Evolutionary conservation across 352 stramenopile genomes (phyloP).

Genomic region (Saprolegnia parasitica): DNA sequence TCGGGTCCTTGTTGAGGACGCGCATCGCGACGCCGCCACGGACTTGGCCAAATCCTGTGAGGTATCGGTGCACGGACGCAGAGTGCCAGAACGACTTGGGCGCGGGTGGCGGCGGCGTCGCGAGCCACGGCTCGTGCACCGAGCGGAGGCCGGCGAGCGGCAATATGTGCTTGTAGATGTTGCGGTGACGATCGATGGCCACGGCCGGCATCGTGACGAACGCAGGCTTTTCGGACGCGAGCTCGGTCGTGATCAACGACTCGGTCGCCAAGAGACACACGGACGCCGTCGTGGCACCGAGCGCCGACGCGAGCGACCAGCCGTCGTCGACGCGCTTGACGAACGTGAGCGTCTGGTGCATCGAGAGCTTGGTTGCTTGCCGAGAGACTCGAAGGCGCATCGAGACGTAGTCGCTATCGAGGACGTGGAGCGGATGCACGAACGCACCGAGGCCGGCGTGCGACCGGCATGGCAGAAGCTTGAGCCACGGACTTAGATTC

Average conservation of each 20-base stretch:
- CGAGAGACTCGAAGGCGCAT: conserved; percentile 1
- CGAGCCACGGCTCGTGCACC: conserved; percentile 27
- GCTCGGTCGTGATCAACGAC: conserved; percentile 6
- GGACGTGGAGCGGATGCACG: conserved; percentile 62
- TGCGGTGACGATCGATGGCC: background rate
- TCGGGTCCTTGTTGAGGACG: conserved; percentile 51
- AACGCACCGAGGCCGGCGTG: conserved; percentile 57
- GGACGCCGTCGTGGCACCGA: background rate
- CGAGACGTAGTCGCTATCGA: conserved; percentile 32
- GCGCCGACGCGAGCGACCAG: conserved; percentile 9
- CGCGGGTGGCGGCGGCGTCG: background rate
- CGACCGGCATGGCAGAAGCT: conserved; percentile 75
- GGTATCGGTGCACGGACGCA: conserved; percentile 63
- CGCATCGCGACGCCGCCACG: conserved; percentile 64
- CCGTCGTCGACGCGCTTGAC: conserved; percentile 13
- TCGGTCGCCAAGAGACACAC: conserved; percentile 3
- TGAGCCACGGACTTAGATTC: conserved; percentile 85
- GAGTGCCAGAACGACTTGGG: conserved; percentile 32
- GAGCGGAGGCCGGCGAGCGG: background rate
- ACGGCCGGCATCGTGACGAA: background rate
- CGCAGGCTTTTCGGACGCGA: background rate
- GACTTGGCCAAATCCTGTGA: conserved; percentile 72
- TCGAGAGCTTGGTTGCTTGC: background rate
- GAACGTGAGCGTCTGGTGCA: conserved; percentile 8
- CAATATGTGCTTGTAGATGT: background rate